phyloP scores from a whole-genome alignment of 208 protist genomes.

The Leptomonas pyrrhocoris region DNA sequence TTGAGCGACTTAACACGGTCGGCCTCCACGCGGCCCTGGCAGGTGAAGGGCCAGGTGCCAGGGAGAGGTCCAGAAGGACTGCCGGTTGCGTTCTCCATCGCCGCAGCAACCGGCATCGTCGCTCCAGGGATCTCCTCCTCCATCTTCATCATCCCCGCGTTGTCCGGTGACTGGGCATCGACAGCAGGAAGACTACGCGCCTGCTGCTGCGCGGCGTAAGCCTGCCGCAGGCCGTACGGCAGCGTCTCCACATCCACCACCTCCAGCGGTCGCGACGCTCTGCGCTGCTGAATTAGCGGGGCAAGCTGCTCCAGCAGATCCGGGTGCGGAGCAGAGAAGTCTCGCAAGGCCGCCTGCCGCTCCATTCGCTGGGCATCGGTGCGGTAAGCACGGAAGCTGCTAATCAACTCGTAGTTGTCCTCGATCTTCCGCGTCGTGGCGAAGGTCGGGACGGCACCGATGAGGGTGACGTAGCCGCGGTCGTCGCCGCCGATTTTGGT shows the following conservation, averaged over 20 bases:
- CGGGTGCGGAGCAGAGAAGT: constrained; percentile 65
- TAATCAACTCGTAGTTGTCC: constrained; percentile 82
- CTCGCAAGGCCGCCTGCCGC: constrained; percentile 41
- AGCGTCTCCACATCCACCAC: constrained; percentile 70
- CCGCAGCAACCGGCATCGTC: background rate
- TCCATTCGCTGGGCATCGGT: constrained; percentile 63
- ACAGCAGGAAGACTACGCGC: background rate
- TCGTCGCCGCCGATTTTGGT: constrained; percentile 51
- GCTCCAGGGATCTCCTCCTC: constrained; percentile 7
- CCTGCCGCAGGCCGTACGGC: constrained; percentile 37
- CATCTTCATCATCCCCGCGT: background rate
- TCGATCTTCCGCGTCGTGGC: constrained; percentile 62
- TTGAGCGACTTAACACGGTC: constrained; percentile 24
- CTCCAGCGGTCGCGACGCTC: constrained; percentile 16
- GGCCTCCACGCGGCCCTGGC: constrained; percentile 34
- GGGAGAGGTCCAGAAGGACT: background rate
- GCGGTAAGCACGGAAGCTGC: constrained; percentile 82
- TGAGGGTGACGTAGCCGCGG: constrained; percentile 71
- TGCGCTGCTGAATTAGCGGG: constrained; percentile 40
- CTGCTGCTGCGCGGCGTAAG: constrained; percentile 10
- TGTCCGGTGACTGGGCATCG: background rate
- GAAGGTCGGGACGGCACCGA: constrained; percentile 65
- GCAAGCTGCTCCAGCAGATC: constrained; percentile 66
- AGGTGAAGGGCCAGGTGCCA: constrained; percentile 59
- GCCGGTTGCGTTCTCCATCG: constrained; percentile 8